These are phyloP conservation scores for Aspergillus novofumigatus DNA, from an alignment of 2,329 filamentous ascomycete genomes.

Conservation along the genomic window DNA sequence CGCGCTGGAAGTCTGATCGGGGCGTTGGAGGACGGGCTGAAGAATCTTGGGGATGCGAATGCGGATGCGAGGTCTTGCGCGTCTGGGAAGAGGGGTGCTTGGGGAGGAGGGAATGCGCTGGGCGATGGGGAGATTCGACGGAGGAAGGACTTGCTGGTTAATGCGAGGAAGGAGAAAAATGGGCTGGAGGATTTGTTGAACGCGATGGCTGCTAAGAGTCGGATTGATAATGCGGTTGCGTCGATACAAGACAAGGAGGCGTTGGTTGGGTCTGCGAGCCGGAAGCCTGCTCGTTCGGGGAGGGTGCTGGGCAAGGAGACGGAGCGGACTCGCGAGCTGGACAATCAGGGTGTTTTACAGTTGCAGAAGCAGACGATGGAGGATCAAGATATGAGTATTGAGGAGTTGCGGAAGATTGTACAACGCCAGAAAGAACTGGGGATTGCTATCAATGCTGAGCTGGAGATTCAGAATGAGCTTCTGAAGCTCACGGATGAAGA, in stretches of 20 bases:
- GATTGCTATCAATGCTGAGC: slow-evolving; percentile 58
- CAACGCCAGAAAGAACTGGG: slow-evolving; percentile 59
- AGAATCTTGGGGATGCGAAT: slow-evolving; percentile 30
- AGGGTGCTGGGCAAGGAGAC: slow-evolving; percentile 54
- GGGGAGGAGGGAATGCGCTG: slow-evolving; percentile 36
- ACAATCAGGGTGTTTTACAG: slow-evolving; percentile 62
- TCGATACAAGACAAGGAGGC: slow-evolving; percentile 44
- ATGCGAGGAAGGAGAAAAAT: slow-evolving; percentile 58
- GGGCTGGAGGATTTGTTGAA: slow-evolving; percentile 57
- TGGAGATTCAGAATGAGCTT: slow-evolving; percentile 59
- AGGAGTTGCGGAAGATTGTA: slow-evolving; percentile 56
- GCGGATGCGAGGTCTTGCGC: slow-evolving; percentile 23
- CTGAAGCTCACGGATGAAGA: slow-evolving; percentile 57
- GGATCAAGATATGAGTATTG: slow-evolving; percentile 58
- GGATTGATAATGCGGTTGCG: slow-evolving; percentile 44
- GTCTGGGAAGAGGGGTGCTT: slow-evolving; percentile 24
- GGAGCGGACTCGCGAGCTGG: slow-evolving; percentile 57
- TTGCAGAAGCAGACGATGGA: slow-evolving; percentile 59
- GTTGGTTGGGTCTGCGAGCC: slow-evolving; percentile 32
- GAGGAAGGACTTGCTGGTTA: slow-evolving; percentile 54
- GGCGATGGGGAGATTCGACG: slow-evolving; percentile 60
- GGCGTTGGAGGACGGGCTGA: slow-evolving; percentile 55
- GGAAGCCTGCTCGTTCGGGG: slow-evolving; percentile 40
- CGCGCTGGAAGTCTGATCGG: slow-evolving; percentile 52
- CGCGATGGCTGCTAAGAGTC: slow-evolving; percentile 52